Evolutionary conservation across 805 yeast species (phyloP), one percentile per base, ranked within the genome.

Genomic region (Blastobotrys chiropterorum): DNA sequence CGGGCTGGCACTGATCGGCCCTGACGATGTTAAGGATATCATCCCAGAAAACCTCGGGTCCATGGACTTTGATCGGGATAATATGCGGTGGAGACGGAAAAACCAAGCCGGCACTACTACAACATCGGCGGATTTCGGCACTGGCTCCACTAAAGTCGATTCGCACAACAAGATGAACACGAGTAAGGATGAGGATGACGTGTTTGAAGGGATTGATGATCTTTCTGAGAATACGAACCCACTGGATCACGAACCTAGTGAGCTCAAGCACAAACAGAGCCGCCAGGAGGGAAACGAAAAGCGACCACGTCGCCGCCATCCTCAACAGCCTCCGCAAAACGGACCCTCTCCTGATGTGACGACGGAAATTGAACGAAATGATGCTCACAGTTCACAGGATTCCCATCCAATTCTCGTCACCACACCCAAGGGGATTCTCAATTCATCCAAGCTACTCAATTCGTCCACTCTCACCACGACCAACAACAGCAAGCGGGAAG

Each of bases 141-240:
- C 60, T 5, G 60, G 53, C 3, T 54, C 60, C 16, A 56, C 60
- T 1, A 54, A 53, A 30, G 60, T 56, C 15, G 49, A 40, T 26
- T 17, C 40, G 13, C n/a, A 44, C 31, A 44, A 44, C 31, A 30
- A 26, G 3, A 19, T 19, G 3, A 43, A 16, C 17, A 16, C 14
- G 11, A 14, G 34, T 3, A 11, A 47, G 3, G 52, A 49, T 2
- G 62, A 58, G 13, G 59, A 52, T 15, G 64, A 58, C 20, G 60
- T 59, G 22, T 58, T 58, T 49, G 59, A 59, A 14, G 69, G 62
- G 6, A 58, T 64, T 41, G 65, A 57, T 2, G 63, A 60, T 46
- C 49, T 55, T 5, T 48, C 59, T n/a, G 61, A 60, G n/a, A 21
- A 21, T 5, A 20, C 17, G 7, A n/a, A 44, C n/a, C 47, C 8